Evolutionary conservation across 345 rosid genomes (phyloP).

Genomic region (Hibiscus mutabilis): DNA sequence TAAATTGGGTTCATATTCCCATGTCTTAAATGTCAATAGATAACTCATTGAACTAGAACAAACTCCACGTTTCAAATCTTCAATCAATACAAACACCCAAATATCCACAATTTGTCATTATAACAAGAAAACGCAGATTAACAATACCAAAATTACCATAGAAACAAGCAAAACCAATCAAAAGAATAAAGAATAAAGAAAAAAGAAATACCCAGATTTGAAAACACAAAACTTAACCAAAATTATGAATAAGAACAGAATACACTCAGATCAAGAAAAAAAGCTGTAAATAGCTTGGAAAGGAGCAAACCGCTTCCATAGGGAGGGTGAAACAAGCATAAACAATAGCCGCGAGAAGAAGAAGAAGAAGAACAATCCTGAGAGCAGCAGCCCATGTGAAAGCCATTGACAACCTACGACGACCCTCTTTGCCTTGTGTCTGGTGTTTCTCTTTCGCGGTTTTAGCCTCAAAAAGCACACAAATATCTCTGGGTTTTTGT

Average conservation of each 20-base stretch:
- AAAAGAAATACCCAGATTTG: background rate
- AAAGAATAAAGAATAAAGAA: background rate
- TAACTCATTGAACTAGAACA: background rate
- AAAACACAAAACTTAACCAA: background rate
- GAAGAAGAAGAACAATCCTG: slow-evolving; percentile 54
- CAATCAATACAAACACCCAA: background rate
- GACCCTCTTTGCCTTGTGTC: background rate
- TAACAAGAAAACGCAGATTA: background rate
- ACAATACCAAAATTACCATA: background rate
- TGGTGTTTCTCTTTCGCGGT: background rate
- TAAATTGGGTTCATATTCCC: background rate
- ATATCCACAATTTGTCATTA: background rate
- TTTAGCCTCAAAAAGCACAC: background rate
- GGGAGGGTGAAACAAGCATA: slow-evolving; percentile 87
- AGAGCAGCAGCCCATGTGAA: slow-evolving; percentile 68
- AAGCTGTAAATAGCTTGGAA: background rate
- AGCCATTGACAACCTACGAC: slow-evolving; percentile 50
- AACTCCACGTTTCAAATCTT: background rate
- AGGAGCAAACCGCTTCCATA: slow-evolving; percentile 53
- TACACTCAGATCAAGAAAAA: background rate
- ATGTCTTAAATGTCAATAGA: background rate
- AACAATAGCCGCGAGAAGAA: slow-evolving; percentile 58
- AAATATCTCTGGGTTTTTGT: background rate
- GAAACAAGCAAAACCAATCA: background rate
- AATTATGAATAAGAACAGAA: background rate